Conservation (phyloP, 2,329 filamentous ascomycete genomes). For the Xylariaceae sp. region DNA sequence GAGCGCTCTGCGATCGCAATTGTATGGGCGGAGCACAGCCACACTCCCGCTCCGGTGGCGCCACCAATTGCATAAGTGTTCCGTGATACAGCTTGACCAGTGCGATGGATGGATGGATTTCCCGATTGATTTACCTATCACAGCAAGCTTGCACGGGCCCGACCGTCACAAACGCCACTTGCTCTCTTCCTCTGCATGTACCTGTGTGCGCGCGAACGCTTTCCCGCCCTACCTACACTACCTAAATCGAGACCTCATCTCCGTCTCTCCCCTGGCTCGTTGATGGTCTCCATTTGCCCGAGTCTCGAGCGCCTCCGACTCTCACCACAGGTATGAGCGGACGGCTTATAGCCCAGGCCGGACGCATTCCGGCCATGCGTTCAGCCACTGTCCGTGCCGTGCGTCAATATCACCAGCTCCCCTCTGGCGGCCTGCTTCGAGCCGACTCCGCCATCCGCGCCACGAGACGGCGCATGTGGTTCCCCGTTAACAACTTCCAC, state of each 20-base stretch:
- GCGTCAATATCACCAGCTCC: slow-evolving; percentile 62
- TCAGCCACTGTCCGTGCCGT: slow-evolving; percentile 40
- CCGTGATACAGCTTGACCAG: neutral
- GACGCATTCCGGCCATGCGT: slow-evolving; percentile 30
- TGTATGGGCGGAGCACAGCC: neutral
- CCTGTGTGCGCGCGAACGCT: neutral
- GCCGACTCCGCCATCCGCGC: slow-evolving; percentile 58
- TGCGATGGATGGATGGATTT: neutral
- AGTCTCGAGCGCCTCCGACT: slow-evolving; percentile 29
- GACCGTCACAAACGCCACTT: slow-evolving; percentile 8
- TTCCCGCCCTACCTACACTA: neutral
- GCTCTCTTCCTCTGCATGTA: neutral
- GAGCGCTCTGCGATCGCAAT: neutral
- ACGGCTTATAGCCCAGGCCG: slow-evolving; percentile 34
- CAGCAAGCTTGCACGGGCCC: neutral
- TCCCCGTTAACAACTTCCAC: slow-evolving; percentile 78
- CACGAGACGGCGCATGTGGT: slow-evolving; percentile 63
- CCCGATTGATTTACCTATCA: no score
- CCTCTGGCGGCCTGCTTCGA: slow-evolving; percentile 63
- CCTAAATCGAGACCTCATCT: neutral
- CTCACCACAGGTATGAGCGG: slow-evolving; percentile 33
- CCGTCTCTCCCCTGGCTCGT: slow-evolving; percentile 8
- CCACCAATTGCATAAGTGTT: neutral
- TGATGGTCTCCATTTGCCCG: slow-evolving; percentile 25
- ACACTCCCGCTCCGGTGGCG: neutral